These are phyloP conservation scores for Sporobolomyces roseus DNA, from an alignment of 768 basidiomycete genomes.

Conservation along the genomic window DNA sequence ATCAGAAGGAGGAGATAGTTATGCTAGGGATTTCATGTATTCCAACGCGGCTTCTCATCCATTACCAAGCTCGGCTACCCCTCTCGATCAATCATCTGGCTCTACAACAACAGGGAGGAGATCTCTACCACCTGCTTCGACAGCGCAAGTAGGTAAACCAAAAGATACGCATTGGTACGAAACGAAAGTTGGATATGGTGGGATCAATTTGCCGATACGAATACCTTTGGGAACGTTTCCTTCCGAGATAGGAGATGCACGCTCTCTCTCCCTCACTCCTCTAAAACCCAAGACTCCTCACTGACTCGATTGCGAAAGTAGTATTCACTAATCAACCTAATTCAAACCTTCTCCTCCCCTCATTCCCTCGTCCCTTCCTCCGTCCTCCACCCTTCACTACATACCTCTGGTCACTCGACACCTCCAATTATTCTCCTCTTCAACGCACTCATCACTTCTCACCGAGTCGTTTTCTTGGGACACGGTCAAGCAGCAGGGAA, in stretches of 20 bases:
- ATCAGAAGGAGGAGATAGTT: slow-evolving; percentile 3
- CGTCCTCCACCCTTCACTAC: slow-evolving; percentile 83
- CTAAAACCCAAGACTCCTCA: no score
- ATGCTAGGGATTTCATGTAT: slow-evolving; percentile 1
- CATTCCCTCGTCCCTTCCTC: slow-evolving; percentile 54
- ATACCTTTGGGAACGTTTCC: slow-evolving; percentile 84
- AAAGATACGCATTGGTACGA: slow-evolving; percentile 96
- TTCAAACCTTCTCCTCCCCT: slow-evolving; percentile 73
- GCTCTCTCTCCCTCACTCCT: neutral
- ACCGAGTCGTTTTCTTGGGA: slow-evolving; percentile 93
- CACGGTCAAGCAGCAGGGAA: slow-evolving; percentile 82
- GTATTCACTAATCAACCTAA: slow-evolving; percentile 88
- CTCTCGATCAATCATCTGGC: neutral
- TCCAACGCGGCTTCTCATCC: neutral
- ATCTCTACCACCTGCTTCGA: neutral
- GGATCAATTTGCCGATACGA: slow-evolving; percentile 76
- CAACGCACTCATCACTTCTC: slow-evolving; percentile 90
- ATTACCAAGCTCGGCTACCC: neutral
- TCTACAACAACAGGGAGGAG: neutral
- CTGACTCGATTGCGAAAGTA: no score
- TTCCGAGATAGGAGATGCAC: slow-evolving; percentile 93
- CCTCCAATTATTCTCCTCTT: slow-evolving; percentile 93
- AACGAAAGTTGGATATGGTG: slow-evolving; percentile 75
- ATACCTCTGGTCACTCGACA: slow-evolving; percentile 82
- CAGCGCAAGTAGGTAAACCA: slow-evolving; percentile 6